These are phyloP conservation scores for Mycosphaerella sp. DNA, from an alignment of 2,329 filamentous ascomycete genomes.

Conservation along the genomic window DNA sequence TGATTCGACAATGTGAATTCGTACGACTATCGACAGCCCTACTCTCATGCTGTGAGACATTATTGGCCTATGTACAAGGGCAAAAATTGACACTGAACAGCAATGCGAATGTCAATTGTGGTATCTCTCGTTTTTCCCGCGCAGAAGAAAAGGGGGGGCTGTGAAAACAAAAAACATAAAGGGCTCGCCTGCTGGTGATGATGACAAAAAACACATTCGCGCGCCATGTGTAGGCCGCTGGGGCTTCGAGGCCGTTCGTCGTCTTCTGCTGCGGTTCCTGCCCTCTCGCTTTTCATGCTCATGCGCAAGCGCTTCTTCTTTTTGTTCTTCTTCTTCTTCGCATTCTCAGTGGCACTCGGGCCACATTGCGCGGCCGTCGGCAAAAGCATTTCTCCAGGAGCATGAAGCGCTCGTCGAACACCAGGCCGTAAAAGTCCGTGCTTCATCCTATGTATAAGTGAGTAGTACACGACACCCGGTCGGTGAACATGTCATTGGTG, in stretches of 20 bases:
- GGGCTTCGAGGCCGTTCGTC: background rate
- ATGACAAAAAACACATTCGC: background rate
- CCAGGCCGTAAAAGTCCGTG: background rate
- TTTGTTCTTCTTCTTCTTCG: too few species aligned
- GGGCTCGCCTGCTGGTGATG: background rate
- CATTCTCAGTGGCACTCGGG: background rate
- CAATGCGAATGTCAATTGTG: slow-evolving; percentile 1
- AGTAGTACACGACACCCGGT: background rate
- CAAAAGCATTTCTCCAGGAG: background rate
- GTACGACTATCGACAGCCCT: background rate
- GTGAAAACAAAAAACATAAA: background rate
- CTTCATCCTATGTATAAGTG: background rate
- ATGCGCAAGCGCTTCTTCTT: background rate
- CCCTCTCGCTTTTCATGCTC: background rate
- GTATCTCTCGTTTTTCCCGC: slow-evolving; percentile 6
- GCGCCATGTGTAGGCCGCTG: background rate
- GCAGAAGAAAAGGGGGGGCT: background rate
- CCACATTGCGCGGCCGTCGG: background rate
- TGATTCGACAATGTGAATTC: too few species aligned
- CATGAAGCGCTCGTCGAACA: background rate
- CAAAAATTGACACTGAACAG: background rate
- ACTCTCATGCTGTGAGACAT: slow-evolving; percentile 6
- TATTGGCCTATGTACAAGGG: slow-evolving; percentile 8
- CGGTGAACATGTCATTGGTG: background rate
- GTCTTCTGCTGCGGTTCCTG: background rate